Evolutionary conservation across 129 eudicot genomes (phyloP), one percentile per base, ranked within the genome.

Genomic region (Tagetes patula): DNA sequence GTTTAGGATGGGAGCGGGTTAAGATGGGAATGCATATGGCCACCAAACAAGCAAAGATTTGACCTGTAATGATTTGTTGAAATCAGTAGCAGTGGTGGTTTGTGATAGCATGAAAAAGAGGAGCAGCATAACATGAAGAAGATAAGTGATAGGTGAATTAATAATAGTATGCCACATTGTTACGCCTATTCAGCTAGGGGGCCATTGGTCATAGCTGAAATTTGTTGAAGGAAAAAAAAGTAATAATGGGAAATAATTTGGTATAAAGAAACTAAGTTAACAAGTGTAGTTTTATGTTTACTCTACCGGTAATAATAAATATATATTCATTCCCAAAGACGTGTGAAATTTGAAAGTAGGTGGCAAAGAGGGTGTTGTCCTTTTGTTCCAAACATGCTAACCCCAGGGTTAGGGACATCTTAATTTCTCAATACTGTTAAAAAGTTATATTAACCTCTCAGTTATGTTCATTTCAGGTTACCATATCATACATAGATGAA

Each of bases 401-500:
- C 27, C 27, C 27, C 27, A 20, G 27, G 27, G 27, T 20, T 20
- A 20, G 27, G 27, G 27, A 20, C 27, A 20, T 20, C 27, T 20
- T 20, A 20, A 20, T 20, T 20, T 20, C 27, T 20, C 27, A 20
- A 20, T 20, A 20, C 27, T 20, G 27, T 20, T 20, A 20, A 20
- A 20, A 20, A 20, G 27, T 20, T 20, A 20, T 20, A 20, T 20
- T 20, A 20, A 20, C 27, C 27, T 20, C 27, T 20, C 27, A 20
- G 27, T 20, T 20, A 20, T 20, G 27, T 20, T 20, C 14, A 8
- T 64, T 64, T 65, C 85, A 94, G 99, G 80, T 94, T 60, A 94
- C 96, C 0, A 94, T 94, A 74, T 94, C 99, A 13, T 94, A 94
- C 82, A 94, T 94, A 65, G 97, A 90, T 47, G 99, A 94, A 76